Evolutionary conservation across 768 basidiomycete genomes (phyloP), one percentile per base, ranked within the genome.

Genomic region (Trametes gibbosa): DNA sequence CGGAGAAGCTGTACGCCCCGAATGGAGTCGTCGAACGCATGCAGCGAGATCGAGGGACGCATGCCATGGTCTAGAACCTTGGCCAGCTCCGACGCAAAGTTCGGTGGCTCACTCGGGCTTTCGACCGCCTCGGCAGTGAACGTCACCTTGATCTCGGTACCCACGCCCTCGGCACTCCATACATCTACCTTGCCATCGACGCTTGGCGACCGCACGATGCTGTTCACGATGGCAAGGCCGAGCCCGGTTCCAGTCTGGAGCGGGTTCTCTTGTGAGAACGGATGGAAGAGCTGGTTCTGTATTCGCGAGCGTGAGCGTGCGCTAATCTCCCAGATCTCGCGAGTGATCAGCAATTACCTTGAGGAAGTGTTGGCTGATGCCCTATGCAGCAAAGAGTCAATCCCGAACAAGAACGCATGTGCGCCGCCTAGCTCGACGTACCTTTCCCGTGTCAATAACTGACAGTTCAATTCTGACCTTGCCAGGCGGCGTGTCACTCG

Each of bases 241-340:
- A 98, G 82, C 5, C 95, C 95, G 1, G 95, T 97, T 1, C 95
- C 95, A 1, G 92, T 86, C 67, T 95, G 93, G 5, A 96, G 72
- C 0, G 95, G 94, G 65, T 96, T 95, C 73, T 97, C 95, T 76
- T 98, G 95, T 0, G 94, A 94, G 75, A 98, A 98, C 0, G 95
- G 95, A 65, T 96, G 95, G 76, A 97, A 98, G 5, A 98, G 78
- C 74, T 95, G 92, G 66, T 97, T 94, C 89, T 90, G 63, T 32
- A 29, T 34, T 23, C 6, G 42, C 16, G 23, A 14, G n/a, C 34
- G 40, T 58, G 42, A 64, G 54, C 37, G n/a, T 34, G 35, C 32
- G 47, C 32, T 0, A 40, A 39, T 6, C 17, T 16, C 25, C 17
- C 34, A 14, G 21, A 37, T 37, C 21, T 32, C 5, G 29, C 29